Conservation (phyloP, 495 filamentous ascomycete genomes). For the Neurospora intermedia region DNA sequence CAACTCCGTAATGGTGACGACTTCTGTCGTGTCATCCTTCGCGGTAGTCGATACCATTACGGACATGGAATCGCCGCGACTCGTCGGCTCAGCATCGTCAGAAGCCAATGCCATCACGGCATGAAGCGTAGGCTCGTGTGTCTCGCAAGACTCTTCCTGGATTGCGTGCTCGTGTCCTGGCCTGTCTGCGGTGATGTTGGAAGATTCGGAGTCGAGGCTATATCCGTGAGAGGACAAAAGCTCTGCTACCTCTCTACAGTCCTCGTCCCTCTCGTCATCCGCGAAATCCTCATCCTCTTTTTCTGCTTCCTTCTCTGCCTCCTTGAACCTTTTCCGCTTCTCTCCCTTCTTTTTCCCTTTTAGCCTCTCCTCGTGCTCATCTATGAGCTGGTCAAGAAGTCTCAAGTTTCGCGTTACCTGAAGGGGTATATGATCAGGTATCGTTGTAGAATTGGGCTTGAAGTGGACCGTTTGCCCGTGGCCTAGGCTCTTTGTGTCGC, state of each 20-base stretch:
- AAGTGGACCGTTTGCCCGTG: not conserved
- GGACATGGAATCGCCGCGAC: not conserved
- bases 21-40: not conserved
- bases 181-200: too few species aligned
- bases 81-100: not conserved
- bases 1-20: not conserved
- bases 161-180: not conserved
- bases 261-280: too few species aligned
- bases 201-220: too few species aligned
- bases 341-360: too few species aligned
- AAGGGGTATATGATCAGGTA: not conserved
- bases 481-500: not conserved
- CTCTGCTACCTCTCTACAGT: too few species aligned
- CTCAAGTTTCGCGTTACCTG: too few species aligned
- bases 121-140: not conserved
- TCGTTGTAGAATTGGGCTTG: not conserved
- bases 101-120: not conserved
- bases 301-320: too few species aligned
- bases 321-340: too few species aligned
- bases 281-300: too few species aligned
- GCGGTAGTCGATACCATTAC: not conserved
- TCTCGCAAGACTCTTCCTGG: not conserved
- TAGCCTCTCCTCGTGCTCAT: too few species aligned
- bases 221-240: too few species aligned
- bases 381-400: too few species aligned